Evolutionary conservation across 768 basidiomycete species (phyloP).

Genomic region (Daedaleopsis nitida): DNA sequence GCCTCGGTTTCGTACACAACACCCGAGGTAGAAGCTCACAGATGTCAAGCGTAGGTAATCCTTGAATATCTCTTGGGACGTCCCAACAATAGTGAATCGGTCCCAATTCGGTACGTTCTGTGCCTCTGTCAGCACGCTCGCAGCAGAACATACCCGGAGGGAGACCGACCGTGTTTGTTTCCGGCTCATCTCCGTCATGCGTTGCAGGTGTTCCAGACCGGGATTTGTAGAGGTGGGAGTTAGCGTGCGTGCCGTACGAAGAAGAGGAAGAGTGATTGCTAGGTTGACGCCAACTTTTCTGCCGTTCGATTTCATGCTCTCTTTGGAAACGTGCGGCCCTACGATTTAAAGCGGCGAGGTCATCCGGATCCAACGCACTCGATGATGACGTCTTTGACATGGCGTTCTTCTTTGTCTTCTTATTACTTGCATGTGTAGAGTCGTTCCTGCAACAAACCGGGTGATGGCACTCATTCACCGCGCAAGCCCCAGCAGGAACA

Average conservation of each 20-base stretch:
- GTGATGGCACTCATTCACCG: too few relatives aligned
- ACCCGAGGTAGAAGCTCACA: conserved; percentile 43
- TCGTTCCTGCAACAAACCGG: conserved; percentile 37
- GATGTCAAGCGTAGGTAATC: conserved; percentile 93
- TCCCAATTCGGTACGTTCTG: conserved; percentile 99
- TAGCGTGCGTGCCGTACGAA: conserved; percentile 34
- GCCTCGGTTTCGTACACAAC: neutral
- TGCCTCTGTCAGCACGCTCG: neutral
- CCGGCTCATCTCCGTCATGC: conserved; percentile 62
- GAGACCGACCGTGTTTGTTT: conserved; percentile 65
- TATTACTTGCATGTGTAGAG: conserved; percentile 39
- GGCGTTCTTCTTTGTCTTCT: conserved; percentile 63
- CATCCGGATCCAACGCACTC: conserved; percentile 53
- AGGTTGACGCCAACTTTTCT: conserved; percentile 45
- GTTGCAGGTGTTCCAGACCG: conserved; percentile 39
- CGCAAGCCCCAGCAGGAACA: too few relatives aligned
- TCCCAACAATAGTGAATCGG: conserved; percentile 92
- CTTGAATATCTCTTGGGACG: conserved; percentile 87
- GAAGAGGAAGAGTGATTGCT: conserved; percentile 38
- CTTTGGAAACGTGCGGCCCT: conserved; percentile 89
- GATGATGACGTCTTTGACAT: conserved; percentile 30
- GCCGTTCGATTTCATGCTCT: conserved; percentile 85
- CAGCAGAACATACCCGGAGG: conserved; percentile 7
- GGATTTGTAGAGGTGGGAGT: conserved; percentile 27
- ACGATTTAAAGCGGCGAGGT: conserved; percentile 69